Conservation (phyloP, 768 basidiomycete species). For the Antrodiella citrinella region DNA sequence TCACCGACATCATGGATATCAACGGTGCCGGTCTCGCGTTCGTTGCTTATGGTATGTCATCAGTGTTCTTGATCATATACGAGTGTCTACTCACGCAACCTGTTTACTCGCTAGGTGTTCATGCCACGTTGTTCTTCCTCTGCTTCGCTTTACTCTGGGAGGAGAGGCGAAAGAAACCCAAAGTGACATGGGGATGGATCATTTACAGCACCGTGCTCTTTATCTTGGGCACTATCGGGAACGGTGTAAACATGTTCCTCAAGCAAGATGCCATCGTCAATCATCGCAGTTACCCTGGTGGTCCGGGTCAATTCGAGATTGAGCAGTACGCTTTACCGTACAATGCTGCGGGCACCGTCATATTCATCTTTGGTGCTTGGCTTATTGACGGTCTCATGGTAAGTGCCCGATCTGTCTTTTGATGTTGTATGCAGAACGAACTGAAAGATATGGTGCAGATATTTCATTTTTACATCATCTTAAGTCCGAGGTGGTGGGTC, state of each 20-base stretch:
- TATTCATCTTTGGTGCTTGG: slow-evolving; percentile 3
- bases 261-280: slow-evolving; percentile 14
- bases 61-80: neutral
- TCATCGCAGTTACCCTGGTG: slow-evolving; percentile 15
- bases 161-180: neutral
- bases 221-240: slow-evolving; percentile 11
- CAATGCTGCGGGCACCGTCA: neutral
- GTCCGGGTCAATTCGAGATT: slow-evolving; percentile 11
- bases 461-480: neutral
- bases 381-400: slow-evolving; percentile 14
- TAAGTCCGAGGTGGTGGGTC: neutral
- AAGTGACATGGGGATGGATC: slow-evolving; percentile 14
- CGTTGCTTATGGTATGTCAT: slow-evolving; percentile 2
- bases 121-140: neutral
- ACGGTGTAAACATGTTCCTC: slow-evolving; percentile 12
- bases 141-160: neutral
- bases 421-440: neutral
- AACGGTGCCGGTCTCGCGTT: neutral
- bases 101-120: neutral
- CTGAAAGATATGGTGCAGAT: neutral
- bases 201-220: slow-evolving; percentile 10
- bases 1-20: neutral
- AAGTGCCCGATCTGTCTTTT: neutral
- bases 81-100: neutral
- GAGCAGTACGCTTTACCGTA: slow-evolving; percentile 3